phyloP scores from a whole-genome alignment of 2,329 filamentous ascomycete genomes.

The Thelonectria olida region DNA sequence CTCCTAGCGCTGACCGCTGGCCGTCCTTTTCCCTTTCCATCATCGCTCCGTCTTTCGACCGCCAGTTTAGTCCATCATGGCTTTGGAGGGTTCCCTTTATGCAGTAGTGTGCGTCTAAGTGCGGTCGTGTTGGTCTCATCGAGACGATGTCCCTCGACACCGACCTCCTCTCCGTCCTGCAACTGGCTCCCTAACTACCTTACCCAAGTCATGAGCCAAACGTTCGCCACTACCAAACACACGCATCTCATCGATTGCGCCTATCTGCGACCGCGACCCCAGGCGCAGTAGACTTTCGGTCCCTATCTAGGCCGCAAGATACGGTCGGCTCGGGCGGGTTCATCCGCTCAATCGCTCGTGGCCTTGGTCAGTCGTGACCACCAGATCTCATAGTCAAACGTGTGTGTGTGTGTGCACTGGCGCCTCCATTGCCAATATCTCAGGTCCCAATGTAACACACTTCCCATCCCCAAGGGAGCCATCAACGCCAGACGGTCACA shows the following conservation, averaged over 20 bases:
- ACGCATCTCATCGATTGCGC: too few relatives aligned
- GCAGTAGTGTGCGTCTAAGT: slow-evolving; percentile 1
- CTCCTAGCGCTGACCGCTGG: slow-evolving; percentile 5
- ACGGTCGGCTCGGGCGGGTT: slow-evolving; percentile 10
- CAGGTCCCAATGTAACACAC: not conserved
- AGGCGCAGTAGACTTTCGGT: slow-evolving; percentile 1
- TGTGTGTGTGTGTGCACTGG: too few relatives aligned
- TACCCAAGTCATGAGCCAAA: slow-evolving; percentile 15
- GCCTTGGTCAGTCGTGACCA: not conserved
- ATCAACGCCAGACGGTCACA: not conserved
- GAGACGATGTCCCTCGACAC: not conserved
- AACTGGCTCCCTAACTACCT: not conserved
- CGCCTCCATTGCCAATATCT: slow-evolving; percentile 5
- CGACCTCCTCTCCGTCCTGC: too few relatives aligned
- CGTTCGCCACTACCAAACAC: too few relatives aligned
- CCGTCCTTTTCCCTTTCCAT: not conserved
- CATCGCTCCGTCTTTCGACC: not conserved
- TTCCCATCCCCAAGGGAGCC: not conserved
- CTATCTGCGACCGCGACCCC: too few relatives aligned
- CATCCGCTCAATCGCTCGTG: slow-evolving; percentile 15
- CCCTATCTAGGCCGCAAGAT: not conserved
- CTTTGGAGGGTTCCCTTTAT: slow-evolving; percentile 5
- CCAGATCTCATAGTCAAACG: too few relatives aligned
- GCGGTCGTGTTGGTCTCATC: not conserved
- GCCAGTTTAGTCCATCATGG: not conserved